Conservation (phyloP, 2,329 filamentous ascomycete species). For the Neoscytalidium dimidiatum region DNA sequence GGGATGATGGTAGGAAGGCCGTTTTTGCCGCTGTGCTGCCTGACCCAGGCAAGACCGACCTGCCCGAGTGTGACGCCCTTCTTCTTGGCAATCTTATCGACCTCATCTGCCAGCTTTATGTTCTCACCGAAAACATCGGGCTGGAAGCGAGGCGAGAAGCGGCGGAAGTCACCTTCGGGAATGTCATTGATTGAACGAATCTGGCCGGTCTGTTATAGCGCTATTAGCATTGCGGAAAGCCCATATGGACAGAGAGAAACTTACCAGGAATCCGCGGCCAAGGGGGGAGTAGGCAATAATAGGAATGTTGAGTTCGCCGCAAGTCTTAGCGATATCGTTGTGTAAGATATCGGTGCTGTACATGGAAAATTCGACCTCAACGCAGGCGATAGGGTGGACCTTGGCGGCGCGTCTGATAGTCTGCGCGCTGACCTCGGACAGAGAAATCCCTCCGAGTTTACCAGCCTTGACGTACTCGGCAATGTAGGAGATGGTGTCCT, state of each 20-base stretch:
- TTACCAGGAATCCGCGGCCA: constrained; percentile 57
- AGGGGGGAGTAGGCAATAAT: constrained; percentile 72
- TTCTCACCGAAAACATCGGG: constrained; percentile 66
- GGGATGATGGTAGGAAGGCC: constrained; percentile 63
- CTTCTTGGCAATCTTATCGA: constrained; percentile 60
- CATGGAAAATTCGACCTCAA: constrained; percentile 63
- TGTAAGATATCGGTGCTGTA: constrained; percentile 59
- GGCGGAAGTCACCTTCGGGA: constrained; percentile 52
- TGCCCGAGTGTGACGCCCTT: constrained; percentile 64
- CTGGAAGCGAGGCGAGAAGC: constrained; percentile 60
- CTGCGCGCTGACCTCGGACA: constrained; percentile 49
- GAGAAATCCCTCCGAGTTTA: constrained; percentile 48
- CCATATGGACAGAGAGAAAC: background rate
- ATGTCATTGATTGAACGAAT: constrained; percentile 58
- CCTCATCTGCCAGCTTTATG: constrained; percentile 60
- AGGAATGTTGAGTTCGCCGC: constrained; percentile 66
- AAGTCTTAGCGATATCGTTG: constrained; percentile 59
- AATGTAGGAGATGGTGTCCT: constrained; percentile 47
- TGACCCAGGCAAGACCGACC: constrained; percentile 66
- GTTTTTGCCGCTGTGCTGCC: constrained; percentile 49
- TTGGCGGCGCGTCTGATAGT: constrained; percentile 52
- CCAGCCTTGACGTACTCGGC: constrained; percentile 42
- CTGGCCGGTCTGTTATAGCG: constrained; percentile 27
- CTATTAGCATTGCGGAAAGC: background rate
- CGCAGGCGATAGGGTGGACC: constrained; percentile 57